Conservation (phyloP, 768 basidiomycete genomes). For the Pleurotus sapidus region DNA sequence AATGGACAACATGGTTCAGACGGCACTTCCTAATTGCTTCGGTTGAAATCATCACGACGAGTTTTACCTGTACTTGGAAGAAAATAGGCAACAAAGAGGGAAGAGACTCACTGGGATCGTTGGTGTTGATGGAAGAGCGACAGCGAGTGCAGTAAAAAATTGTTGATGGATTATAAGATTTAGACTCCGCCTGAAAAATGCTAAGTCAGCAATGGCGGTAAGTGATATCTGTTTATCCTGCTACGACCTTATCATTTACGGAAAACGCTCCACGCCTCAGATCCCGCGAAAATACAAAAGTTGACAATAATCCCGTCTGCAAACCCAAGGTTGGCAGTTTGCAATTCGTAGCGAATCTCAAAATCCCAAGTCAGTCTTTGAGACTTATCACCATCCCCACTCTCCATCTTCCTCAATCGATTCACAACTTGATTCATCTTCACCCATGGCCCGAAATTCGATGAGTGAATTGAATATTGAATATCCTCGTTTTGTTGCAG, state of each 20-base stretch:
- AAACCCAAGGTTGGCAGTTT: neutral
- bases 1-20: constrained; percentile 39
- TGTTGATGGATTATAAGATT: neutral
- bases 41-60: constrained; percentile 42
- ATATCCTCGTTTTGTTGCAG: neutral
- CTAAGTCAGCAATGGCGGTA: constrained; percentile 7
- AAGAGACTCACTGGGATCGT: constrained; percentile 3
- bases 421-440: neutral
- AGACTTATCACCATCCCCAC: neutral
- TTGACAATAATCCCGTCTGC: neutral
- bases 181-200: constrained; percentile 2
- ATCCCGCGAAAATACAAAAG: constrained; percentile 1
- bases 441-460: neutral
- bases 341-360: neutral
- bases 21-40: constrained; percentile 58
- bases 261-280: constrained; percentile 3
- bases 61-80: neutral
- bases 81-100: constrained; percentile 5
- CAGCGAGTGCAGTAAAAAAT: neutral
- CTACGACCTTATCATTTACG: constrained; percentile 6
- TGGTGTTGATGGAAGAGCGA: neutral
- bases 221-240: neutral
- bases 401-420: neutral
- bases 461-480: neutral
- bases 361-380: neutral